Conservation (phyloP, 805 yeast species). For the Suhomyces tanzawaensis region DNA sequence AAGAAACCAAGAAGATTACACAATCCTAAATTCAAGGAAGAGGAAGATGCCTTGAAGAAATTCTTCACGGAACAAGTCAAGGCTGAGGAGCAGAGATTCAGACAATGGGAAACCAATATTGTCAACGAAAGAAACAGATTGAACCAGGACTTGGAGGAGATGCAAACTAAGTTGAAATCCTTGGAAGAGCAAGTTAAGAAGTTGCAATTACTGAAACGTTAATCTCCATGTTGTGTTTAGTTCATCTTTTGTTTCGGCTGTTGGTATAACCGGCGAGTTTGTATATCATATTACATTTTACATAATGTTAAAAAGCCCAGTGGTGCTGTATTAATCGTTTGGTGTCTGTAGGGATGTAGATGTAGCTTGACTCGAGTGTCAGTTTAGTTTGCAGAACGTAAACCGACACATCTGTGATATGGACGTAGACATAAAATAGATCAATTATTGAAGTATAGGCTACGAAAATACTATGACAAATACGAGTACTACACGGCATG, state of each 20-base stretch:
- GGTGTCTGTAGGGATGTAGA: too few relatives aligned
- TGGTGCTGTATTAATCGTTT: too few relatives aligned
- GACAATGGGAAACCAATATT: slow-evolving; percentile 98
- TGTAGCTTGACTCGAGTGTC: too few relatives aligned
- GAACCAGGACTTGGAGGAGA: slow-evolving; percentile 88
- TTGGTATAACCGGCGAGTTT: background rate
- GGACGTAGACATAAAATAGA: too few relatives aligned
- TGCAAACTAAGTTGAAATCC: slow-evolving; percentile 71
- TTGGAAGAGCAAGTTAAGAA: slow-evolving; percentile 74
- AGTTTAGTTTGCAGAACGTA: too few relatives aligned
- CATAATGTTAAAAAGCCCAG: too few relatives aligned
- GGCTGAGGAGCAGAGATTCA: slow-evolving; percentile 93
- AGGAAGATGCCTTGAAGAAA: slow-evolving; percentile 89
- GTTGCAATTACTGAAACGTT: slow-evolving; percentile 42
- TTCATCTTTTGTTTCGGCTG: background rate
- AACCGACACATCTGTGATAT: too few relatives aligned
- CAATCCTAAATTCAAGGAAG: slow-evolving; percentile 94
- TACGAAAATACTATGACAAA: too few relatives aligned
- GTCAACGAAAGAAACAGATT: slow-evolving; percentile 92
- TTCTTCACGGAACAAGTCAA: slow-evolving; percentile 95
- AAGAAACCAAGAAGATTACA: slow-evolving; percentile 56
- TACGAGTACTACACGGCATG: too few relatives aligned
- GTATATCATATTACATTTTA: too few relatives aligned
- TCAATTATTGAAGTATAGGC: too few relatives aligned
- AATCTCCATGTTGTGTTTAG: background rate